A percentile compares a stretch with the other conserved stretches of the same genome.
phyloP scores from a whole-genome alignment of 257 asterid species.

The Solanum chmielewskii region DNA sequence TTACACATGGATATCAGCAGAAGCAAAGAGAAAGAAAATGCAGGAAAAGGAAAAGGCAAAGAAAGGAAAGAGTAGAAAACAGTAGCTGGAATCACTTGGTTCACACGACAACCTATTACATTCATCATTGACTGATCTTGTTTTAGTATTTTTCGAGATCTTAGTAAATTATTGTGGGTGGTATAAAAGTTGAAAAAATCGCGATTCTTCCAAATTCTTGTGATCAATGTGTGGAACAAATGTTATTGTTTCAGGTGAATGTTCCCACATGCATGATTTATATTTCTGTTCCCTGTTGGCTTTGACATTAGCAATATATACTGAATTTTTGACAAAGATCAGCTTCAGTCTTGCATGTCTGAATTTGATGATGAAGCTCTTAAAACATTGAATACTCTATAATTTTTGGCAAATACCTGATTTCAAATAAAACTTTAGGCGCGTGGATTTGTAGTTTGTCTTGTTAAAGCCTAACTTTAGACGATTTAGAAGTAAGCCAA shows the following conservation, averaged over 20 bases:
- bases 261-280: not conserved
- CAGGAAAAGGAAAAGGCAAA: conserved; percentile 67
- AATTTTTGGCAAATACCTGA: too few species aligned
- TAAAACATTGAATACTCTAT: not conserved
- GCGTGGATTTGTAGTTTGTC: too few species aligned
- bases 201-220: conserved; percentile 19
- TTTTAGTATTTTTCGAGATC: not conserved
- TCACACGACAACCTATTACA: not conserved
- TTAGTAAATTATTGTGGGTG: conserved; percentile 18
- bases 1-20: conserved; percentile 73
- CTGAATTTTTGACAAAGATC: not conserved
- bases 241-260: conserved; percentile 5
- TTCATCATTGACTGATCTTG: not conserved
- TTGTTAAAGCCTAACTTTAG: not conserved
- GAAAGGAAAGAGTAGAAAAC: conserved; percentile 55
- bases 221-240: conserved; percentile 1
- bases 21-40: conserved; percentile 86
- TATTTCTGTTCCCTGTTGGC: not conserved
- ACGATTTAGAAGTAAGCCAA: not conserved
- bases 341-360: not conserved
- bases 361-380: not conserved
- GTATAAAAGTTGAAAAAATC: conserved; percentile 16
- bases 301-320: not conserved
- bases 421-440: too few species aligned
- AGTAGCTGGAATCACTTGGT: not conserved